These are phyloP conservation scores for Hemisphaericaspora subhashii DNA, from an alignment of 1,139 yeast species.

Conservation along the genomic window DNA sequence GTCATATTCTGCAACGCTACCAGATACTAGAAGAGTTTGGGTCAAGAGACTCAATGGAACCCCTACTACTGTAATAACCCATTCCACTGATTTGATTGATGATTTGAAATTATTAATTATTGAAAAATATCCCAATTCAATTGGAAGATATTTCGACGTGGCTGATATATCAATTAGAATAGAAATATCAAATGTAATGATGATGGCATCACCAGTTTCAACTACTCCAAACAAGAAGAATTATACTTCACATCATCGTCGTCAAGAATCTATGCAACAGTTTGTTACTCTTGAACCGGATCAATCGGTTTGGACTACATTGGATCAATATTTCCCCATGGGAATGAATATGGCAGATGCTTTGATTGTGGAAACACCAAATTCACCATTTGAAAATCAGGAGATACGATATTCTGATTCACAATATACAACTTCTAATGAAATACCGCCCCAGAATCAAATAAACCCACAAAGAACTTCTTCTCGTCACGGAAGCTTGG, in stretches of 20 bases:
- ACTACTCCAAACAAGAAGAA: conserved; percentile 1
- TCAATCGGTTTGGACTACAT: conserved; percentile 54
- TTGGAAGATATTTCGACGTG: conserved; percentile 65
- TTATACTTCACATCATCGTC: conserved; percentile 5
- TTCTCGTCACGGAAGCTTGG: background rate
- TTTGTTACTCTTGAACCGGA: conserved; percentile 59
- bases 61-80: conserved; percentile 66
- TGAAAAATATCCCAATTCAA: conserved; percentile 65
- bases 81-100: conserved; percentile 61
- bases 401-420: conserved; percentile 3
- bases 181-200: conserved; percentile 22
- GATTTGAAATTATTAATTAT: conserved; percentile 66
- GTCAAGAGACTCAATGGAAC: conserved; percentile 55
- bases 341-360: conserved; percentile 76
- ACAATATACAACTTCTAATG: background rate
- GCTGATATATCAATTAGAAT: conserved; percentile 58
- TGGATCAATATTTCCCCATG: conserved; percentile 61
- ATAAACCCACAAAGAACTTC: background rate
- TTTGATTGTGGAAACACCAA: conserved; percentile 48
- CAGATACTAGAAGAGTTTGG: conserved; percentile 54
- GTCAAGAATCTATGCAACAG: conserved; percentile 9
- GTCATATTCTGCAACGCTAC: background rate
- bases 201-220: conserved; percentile 7
- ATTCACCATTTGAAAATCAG: background rate
- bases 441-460: background rate